Evolutionary conservation across 2,329 filamentous ascomycete species (phyloP).

Genomic region (Colletotrichum lentis): DNA sequence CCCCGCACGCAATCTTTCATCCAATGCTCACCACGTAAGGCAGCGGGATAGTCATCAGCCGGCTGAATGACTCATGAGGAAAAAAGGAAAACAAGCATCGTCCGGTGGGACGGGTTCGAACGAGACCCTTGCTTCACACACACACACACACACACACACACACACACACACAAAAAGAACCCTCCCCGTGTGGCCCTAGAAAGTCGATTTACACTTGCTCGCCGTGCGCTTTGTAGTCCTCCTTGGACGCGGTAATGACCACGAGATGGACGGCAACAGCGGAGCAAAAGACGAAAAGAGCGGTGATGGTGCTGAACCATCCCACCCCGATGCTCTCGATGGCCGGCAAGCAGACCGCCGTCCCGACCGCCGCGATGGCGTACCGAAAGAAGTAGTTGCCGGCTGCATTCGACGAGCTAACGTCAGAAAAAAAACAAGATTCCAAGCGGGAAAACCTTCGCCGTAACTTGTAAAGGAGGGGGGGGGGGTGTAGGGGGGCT

Average conservation of each 20-base stretch:
- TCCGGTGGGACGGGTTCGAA: not conserved
- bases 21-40: too few species aligned
- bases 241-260: constrained; percentile 7
- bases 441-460: too few species aligned
- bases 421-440: not conserved
- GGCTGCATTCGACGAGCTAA: constrained; percentile 53
- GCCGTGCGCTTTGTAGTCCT: not conserved
- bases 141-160: too few species aligned
- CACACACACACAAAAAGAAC: too few species aligned
- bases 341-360: constrained; percentile 76
- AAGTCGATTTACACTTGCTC: constrained; percentile 21
- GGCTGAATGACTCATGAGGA: too few species aligned
- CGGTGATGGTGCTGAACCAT: constrained; percentile 77
- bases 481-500: too few species aligned
- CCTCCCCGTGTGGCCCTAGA: too few species aligned
- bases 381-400: constrained; percentile 84
- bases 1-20: too few species aligned
- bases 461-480: too few species aligned
- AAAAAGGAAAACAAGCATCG: not conserved
- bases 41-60: not conserved
- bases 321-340: constrained; percentile 78
- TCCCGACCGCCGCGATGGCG: constrained; percentile 74
- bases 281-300: constrained; percentile 18
- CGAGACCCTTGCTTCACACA: too few species aligned
- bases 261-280: constrained; percentile 12